Base-by-base conservation (phyloP, 768 basidiomycete genomes). In the Saitozyma podzolica region DNA sequence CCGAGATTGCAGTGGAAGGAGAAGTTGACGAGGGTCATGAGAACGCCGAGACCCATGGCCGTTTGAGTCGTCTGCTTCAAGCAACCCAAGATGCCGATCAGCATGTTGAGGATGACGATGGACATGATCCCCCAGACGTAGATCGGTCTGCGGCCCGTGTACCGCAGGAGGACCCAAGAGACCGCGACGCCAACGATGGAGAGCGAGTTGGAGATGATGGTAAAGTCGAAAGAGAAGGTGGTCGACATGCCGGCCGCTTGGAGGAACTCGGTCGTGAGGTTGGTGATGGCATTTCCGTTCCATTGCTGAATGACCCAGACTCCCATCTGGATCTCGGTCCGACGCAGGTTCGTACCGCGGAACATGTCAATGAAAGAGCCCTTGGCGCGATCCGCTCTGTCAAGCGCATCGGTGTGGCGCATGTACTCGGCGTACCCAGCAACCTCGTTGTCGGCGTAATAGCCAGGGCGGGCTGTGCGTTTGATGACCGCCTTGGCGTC, bases 21-120 rank as follows among this genome's bases (percentile, higher is more conserved):
- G 59, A 74, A 69, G 57, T 76, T 77, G 58, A 78, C 70, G 52
- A 67, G 56, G 37, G 78, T 65, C 29, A 80, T 60, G 0, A 76
- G 59, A 17, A 59, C 50, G 6, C 79, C 78, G 16, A 69, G 59
- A 0, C 62, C 77, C 65, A 16, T 60, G 37, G 48, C 53, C 40
- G 5, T 47, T 65, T 48, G 40, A 50, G 29, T 29, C 13, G 17
- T 48, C 47, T 48, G 47, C 19, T 63, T 55, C 37, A 48, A 53
- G 57, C 58, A 67, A 6, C 72, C 75, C 47, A 78, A 59, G 17
- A 63, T 63, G 10, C 78, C 78, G 54, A 78, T 74, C 69, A 79
- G 70, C 42, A 37, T 39, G 19, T 63, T 53, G 13, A 78, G 69
- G 29, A 78, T 78, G 37, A 42, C 47, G 43, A 79, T 51, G 67